A percentile compares a stretch with the other conserved stretches of the same genome.
phyloP scores from a whole-genome alignment of 2,329 filamentous ascomycete genomes.

The Hawksworthiomyces lignivorus region DNA sequence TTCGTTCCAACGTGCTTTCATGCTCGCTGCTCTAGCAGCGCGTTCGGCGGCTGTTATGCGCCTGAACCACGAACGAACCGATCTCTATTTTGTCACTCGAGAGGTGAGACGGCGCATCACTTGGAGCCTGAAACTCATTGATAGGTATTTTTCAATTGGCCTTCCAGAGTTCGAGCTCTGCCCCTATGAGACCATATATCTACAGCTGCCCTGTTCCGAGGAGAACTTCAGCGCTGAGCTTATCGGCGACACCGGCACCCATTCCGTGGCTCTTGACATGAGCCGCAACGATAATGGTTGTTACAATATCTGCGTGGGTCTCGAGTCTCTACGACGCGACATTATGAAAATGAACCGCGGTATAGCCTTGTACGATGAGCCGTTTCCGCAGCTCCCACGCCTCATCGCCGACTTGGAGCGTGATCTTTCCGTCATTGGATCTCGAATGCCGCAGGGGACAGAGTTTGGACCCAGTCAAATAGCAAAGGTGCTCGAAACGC shows the following conservation, averaged over 20 bases:
- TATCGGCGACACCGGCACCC: neutral
- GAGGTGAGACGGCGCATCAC: slow-evolving; percentile 31
- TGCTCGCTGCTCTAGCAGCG: slow-evolving; percentile 27
- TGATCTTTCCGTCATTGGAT: slow-evolving; percentile 13
- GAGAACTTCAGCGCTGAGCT: slow-evolving; percentile 18
- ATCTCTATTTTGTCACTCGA: slow-evolving; percentile 25
- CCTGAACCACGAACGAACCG: slow-evolving; percentile 31
- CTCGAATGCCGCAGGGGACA: slow-evolving; percentile 13
- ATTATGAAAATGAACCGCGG: slow-evolving; percentile 17
- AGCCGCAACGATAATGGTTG: slow-evolving; percentile 5
- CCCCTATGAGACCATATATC: slow-evolving; percentile 29
- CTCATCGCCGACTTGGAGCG: slow-evolving; percentile 16
- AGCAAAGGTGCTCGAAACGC: slow-evolving; percentile 4
- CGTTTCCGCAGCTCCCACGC: slow-evolving; percentile 15
- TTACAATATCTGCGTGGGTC: slow-evolving; percentile 13
- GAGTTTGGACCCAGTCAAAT: slow-evolving; percentile 12
- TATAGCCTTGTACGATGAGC: slow-evolving; percentile 16
- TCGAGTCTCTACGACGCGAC: slow-evolving; percentile 16
- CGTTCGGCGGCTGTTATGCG: slow-evolving; percentile 30
- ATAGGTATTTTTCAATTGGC: slow-evolving; percentile 33
- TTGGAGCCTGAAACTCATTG: slow-evolving; percentile 33
- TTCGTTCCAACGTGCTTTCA: slow-evolving; percentile 26
- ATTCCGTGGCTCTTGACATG: no score
- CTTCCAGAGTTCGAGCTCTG: slow-evolving; percentile 34
- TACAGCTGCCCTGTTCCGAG: slow-evolving; percentile 29